Percentiles rank a stretch among this genome's conserved stretches.
Evolutionary conservation across 2,329 filamentous ascomycete genomes (phyloP).

Genomic region (Allantophomopsis cytisporea): DNA sequence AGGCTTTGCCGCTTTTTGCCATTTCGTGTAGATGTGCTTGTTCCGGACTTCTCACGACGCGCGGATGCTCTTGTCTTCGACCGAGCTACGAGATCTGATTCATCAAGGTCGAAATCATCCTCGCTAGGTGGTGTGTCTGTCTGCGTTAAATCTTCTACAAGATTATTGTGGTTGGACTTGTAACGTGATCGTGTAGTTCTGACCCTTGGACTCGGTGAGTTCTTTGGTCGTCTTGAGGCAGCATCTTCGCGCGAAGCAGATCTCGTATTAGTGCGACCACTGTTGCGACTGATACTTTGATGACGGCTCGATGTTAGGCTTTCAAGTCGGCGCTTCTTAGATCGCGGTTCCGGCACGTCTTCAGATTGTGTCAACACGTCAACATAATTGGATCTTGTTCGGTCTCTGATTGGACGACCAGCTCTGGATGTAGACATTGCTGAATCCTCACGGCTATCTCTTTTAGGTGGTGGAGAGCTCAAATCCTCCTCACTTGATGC

Average conservation of each 20-base stretch:
- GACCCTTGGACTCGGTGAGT: conserved; percentile 1
- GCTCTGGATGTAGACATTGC: neutral
- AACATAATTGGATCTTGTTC: neutral
- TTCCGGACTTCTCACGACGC: neutral
- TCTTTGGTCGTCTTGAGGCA: neutral
- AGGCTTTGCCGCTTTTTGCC: neutral
- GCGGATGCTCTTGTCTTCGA: neutral
- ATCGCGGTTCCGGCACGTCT: neutral
- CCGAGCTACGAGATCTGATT: neutral
- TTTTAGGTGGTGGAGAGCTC: conserved; percentile 3
- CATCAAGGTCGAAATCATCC: neutral
- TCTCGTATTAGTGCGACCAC: neutral
- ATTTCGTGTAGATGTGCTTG: neutral
- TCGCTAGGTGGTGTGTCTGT: neutral
- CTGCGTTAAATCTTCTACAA: neutral
- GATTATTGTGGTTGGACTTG: conserved; percentile 12
- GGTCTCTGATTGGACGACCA: neutral
- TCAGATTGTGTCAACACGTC: neutral
- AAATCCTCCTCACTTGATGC: conserved; percentile 6
- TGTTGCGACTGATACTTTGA: neutral
- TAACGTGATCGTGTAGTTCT: conserved; percentile 6
- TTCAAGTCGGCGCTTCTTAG: neutral
- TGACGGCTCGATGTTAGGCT: too few relatives aligned
- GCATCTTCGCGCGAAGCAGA: neutral
- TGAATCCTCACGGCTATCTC: conserved; percentile 1